phyloP scores from a whole-genome alignment of 2,329 filamentous ascomycete species.

The Beauveria varroae region DNA sequence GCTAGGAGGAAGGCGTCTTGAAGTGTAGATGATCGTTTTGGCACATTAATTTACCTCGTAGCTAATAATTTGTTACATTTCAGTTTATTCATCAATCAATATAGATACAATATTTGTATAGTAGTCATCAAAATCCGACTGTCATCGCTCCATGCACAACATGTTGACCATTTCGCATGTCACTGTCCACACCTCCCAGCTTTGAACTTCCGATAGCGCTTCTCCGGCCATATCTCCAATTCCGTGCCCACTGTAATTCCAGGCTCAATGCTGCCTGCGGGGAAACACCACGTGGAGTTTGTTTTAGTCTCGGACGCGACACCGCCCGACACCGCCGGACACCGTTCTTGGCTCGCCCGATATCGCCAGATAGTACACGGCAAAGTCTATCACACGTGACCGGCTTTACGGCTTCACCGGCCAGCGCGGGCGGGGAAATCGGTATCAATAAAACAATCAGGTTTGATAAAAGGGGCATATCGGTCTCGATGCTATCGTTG shows the following conservation, averaged over 20 bases:
- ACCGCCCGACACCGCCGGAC: neutral
- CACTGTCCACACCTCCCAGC: neutral
- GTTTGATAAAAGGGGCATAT: neutral
- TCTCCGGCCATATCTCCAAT: neutral
- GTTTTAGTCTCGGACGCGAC: neutral
- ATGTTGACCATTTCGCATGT: neutral
- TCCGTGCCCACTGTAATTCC: neutral
- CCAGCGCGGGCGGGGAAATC: neutral
- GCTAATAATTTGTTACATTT: too few relatives aligned
- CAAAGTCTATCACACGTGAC: conserved; percentile 4
- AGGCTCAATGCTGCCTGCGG: neutral
- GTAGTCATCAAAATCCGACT: too few relatives aligned
- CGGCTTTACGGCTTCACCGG: conserved; percentile 6
- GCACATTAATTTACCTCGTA: too few relatives aligned
- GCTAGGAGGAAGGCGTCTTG: neutral
- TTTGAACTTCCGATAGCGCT: neutral
- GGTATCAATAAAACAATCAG: neutral
- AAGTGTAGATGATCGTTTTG: too few relatives aligned
- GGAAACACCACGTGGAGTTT: neutral
- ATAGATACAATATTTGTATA: too few relatives aligned
- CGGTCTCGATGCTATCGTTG: neutral
- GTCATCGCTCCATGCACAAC: too few relatives aligned
- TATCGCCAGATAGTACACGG: neutral
- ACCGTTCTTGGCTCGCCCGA: conserved; percentile 1
- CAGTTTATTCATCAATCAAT: too few relatives aligned